phyloP scores from a whole-genome alignment of 768 basidiomycete genomes.

The Amanita molliuscula region DNA sequence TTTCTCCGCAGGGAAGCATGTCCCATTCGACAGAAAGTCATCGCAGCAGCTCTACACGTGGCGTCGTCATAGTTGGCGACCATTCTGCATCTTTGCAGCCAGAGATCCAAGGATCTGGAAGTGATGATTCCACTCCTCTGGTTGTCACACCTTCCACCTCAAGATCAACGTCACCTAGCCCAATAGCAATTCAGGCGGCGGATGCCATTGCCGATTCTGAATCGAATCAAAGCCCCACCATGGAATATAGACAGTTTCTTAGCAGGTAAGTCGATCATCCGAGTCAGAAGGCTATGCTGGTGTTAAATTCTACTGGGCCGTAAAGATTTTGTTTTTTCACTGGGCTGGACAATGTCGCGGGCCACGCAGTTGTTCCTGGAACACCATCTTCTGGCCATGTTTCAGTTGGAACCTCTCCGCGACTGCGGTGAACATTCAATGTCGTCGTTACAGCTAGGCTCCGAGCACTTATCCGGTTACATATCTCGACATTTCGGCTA shows the following conservation, averaged over 20 bases:
- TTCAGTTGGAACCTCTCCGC: slow-evolving; percentile 25
- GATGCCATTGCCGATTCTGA: slow-evolving; percentile 11
- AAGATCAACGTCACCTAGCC: slow-evolving; percentile 30
- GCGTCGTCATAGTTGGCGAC: slow-evolving; percentile 14
- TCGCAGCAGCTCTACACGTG: slow-evolving; percentile 2
- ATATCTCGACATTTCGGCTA: slow-evolving; percentile 1
- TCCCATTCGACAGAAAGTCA: slow-evolving; percentile 22
- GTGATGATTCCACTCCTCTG: slow-evolving; percentile 37
- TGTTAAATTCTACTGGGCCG: neutral
- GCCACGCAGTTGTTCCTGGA: slow-evolving; percentile 15
- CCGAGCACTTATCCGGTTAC: slow-evolving; percentile 8
- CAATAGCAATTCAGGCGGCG: slow-evolving; percentile 11
- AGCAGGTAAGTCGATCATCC: slow-evolving; percentile 36
- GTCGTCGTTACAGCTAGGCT: slow-evolving; percentile 12
- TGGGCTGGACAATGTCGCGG: slow-evolving; percentile 33
- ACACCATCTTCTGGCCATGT: slow-evolving; percentile 44
- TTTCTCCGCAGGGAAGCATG: slow-evolving; percentile 17
- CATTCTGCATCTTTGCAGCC: slow-evolving; percentile 8
- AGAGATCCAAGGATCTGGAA: slow-evolving; percentile 17
- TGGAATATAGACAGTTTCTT: slow-evolving; percentile 51
- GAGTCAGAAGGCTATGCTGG: too few species aligned
- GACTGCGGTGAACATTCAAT: slow-evolving; percentile 15
- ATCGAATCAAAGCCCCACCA: slow-evolving; percentile 18
- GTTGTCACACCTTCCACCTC: slow-evolving; percentile 33
- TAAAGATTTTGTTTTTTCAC: slow-evolving; percentile 77